A percentile compares a stretch with the other conserved stretches of the same genome.
Conservation (phyloP, 495 filamentous ascomycete species). For the Aspergillus cavernicola region DNA sequence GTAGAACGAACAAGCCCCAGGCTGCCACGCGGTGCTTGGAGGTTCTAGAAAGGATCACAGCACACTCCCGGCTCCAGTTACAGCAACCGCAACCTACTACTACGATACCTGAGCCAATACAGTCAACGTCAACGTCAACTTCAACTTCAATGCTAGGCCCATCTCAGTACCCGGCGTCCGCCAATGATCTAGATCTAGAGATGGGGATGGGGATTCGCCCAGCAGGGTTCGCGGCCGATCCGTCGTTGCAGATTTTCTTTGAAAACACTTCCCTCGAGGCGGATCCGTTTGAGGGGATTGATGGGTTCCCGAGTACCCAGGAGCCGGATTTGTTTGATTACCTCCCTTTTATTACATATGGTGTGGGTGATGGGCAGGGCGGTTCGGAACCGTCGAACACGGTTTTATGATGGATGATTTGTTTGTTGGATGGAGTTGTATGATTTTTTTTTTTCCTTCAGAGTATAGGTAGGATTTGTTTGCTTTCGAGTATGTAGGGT, state of each 20-base stretch:
- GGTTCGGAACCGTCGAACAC: too few relatives aligned
- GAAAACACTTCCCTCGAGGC: slow-evolving; percentile 15
- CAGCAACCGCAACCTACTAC: too few relatives aligned
- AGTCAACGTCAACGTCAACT: background rate
- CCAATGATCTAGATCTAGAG: background rate
- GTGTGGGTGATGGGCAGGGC: too few relatives aligned
- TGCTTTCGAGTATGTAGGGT: too few relatives aligned
- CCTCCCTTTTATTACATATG: too few relatives aligned
- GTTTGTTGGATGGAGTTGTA: too few relatives aligned
- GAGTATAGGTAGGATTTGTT: too few relatives aligned
- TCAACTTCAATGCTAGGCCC: too few relatives aligned
- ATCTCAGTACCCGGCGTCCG: background rate
- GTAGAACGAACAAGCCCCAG: slow-evolving; percentile 6
- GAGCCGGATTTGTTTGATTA: slow-evolving; percentile 19
- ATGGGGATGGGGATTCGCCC: too few relatives aligned
- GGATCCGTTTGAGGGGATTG: slow-evolving; percentile 17
- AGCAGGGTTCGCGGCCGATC: slow-evolving; percentile 16
- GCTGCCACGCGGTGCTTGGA: slow-evolving; percentile 18
- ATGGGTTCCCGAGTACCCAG: slow-evolving; percentile 19
- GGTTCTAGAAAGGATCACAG: slow-evolving; percentile 16
- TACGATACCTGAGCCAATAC: too few relatives aligned
- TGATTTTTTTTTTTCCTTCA: too few relatives aligned
- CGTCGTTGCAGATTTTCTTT: slow-evolving; percentile 22
- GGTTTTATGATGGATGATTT: too few relatives aligned
- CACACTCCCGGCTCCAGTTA: background rate